Evolutionary conservation across 495 filamentous ascomycete genomes (phyloP), one percentile per base, ranked within the genome.

Genomic region (Xanthoparmelia taractica): DNA sequence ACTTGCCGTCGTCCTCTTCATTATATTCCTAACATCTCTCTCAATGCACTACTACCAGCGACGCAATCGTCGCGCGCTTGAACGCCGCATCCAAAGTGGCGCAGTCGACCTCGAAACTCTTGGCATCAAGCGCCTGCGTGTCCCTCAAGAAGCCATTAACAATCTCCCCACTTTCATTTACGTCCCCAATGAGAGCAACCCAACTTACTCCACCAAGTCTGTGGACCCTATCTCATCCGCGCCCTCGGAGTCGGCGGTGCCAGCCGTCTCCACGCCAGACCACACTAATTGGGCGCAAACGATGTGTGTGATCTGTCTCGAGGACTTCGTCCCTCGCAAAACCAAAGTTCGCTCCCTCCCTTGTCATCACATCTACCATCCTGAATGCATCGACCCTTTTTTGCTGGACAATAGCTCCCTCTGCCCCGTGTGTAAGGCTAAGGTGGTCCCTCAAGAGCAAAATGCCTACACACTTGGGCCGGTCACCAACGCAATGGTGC

Each of bases 281-380:
- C 68, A 81, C 13, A 79, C 80, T 18, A 74, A 66, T 11, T 81
- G 85, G 63, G 80, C 84, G 29, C 89, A 93, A 72, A 85, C 87
- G 0, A 85, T 80, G 8, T 97, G 93, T 70, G 80, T 86, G 8
- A 96, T 97, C 63, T 97, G 93, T 68, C 81, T 96, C 3, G 90
- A 94, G 25, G 82, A 90, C 63, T 97, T 88, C 71, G 79, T 84
- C 31, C 82, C 85, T 23, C 79, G 80, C 12, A 69, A 71, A 20
- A 87, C 91, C 0, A 80, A 81, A 29, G 89, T 96, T 63, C 87
- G 91, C 43, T 89, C 95, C 72, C 78, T 97, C 6, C 86, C 89
- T 0, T 97, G 93, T 66, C 82, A 87, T 0, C 93, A 97, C 70
- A 92, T 96, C 61, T 97, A 91, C 74, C 91, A 97, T 61, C 85